A percentile compares a stretch with the other conserved stretches of the same genome.
Conservation (phyloP, 805 yeast species). For the Lipomyces yamadae region DNA sequence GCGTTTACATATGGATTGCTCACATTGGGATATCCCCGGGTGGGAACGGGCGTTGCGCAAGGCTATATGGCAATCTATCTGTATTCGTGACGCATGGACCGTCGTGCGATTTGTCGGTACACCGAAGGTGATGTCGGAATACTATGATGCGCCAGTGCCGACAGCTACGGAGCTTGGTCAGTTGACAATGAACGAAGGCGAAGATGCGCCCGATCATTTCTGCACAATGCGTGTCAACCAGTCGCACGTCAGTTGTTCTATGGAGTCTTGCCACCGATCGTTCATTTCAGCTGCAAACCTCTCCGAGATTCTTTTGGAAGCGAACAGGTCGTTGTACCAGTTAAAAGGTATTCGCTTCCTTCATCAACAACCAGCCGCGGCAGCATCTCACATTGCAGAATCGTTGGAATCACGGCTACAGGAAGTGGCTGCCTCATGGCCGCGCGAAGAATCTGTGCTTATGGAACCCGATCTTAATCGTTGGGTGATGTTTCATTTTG, state of each 20-base stretch:
- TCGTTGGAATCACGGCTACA: constrained; percentile 16
- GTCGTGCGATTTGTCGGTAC: constrained; percentile 22
- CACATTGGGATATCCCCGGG: constrained; percentile 85
- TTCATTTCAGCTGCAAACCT: constrained; percentile 16
- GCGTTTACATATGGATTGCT: constrained; percentile 87
- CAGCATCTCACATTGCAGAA: constrained; percentile 20
- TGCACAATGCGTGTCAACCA: neutral
- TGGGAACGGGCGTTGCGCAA: constrained; percentile 92
- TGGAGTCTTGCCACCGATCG: constrained; percentile 16
- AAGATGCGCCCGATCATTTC: neutral
- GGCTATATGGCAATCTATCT: constrained; percentile 91
- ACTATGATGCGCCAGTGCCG: constrained; percentile 21
- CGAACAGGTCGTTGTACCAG: constrained; percentile 22
- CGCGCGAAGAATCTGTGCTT: neutral
- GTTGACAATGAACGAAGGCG: constrained; percentile 11
- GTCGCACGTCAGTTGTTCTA: neutral
- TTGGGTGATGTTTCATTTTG: constrained; percentile 8
- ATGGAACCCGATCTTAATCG: constrained; percentile 21
- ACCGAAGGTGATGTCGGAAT: constrained; percentile 24
- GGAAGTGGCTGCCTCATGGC: constrained; percentile 9
- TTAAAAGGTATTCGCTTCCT: neutral
- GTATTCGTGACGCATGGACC: constrained; percentile 84
- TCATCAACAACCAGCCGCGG: neutral
- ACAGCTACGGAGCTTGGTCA: constrained; percentile 17
- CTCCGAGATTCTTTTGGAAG: constrained; percentile 19